Percentiles rank a stretch among this genome's conserved stretches.
Conservation (phyloP, 768 basidiomycete species). For the Lanmaoa pseudosensibilis region DNA sequence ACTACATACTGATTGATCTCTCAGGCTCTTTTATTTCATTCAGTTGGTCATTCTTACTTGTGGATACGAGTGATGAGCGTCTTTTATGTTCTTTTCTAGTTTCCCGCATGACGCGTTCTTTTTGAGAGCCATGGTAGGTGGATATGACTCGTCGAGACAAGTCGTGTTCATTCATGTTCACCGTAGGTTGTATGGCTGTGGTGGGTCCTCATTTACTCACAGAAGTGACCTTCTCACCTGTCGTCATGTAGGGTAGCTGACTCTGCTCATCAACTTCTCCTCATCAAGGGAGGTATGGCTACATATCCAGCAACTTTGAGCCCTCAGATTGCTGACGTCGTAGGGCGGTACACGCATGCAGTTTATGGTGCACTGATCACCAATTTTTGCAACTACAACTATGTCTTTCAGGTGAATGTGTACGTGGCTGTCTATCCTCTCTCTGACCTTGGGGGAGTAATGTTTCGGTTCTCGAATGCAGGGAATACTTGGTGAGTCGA, state of each 20-base stretch:
- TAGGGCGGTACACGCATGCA: neutral
- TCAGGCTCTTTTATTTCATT: constrained; percentile 20
- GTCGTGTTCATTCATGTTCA: neutral
- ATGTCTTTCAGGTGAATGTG: constrained; percentile 9
- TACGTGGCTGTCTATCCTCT: constrained; percentile 2
- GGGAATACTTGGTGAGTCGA: constrained; percentile 18
- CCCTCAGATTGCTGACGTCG: constrained; percentile 1
- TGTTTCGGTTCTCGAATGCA: neutral
- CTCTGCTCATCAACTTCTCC: constrained; percentile 16
- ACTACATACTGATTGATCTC: neutral
- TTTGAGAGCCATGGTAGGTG: constrained; percentile 14
- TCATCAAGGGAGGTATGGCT: constrained; percentile 19
- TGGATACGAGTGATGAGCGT: neutral
- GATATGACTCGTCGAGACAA: neutral
- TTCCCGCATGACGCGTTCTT: constrained; percentile 3
- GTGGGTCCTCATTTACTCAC: neutral
- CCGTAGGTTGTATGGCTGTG: constrained; percentile 21
- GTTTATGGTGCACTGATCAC: constrained; percentile 16
- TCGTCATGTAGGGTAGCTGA: constrained; percentile 14
- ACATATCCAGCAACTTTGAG: neutral
- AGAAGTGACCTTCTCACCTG: neutral
- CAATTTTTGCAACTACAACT: constrained; percentile 13
- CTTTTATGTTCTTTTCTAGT: neutral
- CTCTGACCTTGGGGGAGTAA: neutral
- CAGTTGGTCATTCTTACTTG: constrained; percentile 9